phyloP scores from a whole-genome alignment of 129 eudicot species.

The Helianthus tuberosus region DNA sequence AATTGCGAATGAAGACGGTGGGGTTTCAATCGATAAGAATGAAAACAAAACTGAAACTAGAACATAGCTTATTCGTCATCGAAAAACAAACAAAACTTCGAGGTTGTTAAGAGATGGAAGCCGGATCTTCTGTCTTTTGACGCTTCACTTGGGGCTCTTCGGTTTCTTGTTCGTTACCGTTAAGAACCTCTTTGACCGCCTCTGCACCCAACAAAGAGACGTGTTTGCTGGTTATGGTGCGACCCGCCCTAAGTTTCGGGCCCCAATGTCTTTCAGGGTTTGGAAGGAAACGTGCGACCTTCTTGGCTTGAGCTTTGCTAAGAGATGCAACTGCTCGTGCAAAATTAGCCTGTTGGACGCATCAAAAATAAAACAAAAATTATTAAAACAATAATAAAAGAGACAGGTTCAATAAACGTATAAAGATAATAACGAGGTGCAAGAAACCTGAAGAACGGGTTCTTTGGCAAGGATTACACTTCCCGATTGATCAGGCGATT shows the following conservation, averaged over 20 bases:
- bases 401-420: background rate
- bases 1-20: constrained; percentile 6
- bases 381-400: background rate
- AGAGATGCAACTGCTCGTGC: constrained; percentile 84
- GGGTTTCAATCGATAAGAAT: constrained; percentile 11
- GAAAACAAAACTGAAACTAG: constrained; percentile 26
- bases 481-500: constrained; percentile 76
- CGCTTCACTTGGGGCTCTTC: constrained; percentile 83
- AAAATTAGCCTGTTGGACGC: constrained; percentile 67
- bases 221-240: constrained; percentile 81
- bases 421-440: background rate
- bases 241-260: constrained; percentile 91
- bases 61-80: background rate
- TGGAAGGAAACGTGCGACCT: constrained; percentile 87
- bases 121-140: constrained; percentile 65
- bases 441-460: constrained; percentile 71
- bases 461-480: constrained; percentile 86
- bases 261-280: constrained; percentile 96
- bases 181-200: constrained; percentile 53
- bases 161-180: constrained; percentile 49
- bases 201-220: constrained; percentile 70
- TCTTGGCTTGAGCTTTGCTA: constrained; percentile 95
- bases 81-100: constrained; percentile 29
- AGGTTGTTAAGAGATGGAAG: constrained; percentile 43
- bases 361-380: background rate